These are phyloP conservation scores for Byssothecium circinans DNA, from an alignment of 2,329 filamentous ascomycete genomes.

Conservation along the genomic window DNA sequence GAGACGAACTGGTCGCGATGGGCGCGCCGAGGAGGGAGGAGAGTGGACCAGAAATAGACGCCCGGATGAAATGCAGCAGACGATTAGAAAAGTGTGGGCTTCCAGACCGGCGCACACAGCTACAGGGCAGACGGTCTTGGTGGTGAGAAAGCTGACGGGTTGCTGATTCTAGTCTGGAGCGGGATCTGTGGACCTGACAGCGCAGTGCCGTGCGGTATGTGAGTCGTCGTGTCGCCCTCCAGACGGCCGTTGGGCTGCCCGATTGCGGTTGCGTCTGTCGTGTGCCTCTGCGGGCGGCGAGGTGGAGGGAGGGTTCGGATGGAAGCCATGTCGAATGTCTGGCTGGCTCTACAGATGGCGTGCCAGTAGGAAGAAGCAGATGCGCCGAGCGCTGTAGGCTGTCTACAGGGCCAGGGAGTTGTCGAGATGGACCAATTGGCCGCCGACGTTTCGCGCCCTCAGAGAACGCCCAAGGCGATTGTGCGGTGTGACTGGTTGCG, in stretches of 20 bases:
- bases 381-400: conserved; percentile 12
- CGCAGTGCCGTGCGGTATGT: background rate
- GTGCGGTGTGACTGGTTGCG: conserved; percentile 30
- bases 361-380: conserved; percentile 17
- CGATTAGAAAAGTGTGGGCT: conserved; percentile 32
- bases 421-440: conserved; percentile 25
- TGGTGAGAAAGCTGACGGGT: conserved; percentile 27
- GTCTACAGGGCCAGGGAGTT: conserved; percentile 6
- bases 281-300: too few relatives aligned
- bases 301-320: background rate
- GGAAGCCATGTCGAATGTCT: conserved; percentile 2
- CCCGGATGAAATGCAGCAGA: conserved; percentile 42
- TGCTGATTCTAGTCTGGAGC: conserved; percentile 14
- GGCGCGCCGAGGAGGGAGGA: conserved; percentile 30
- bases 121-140: conserved; percentile 24
- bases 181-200: background rate
- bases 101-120: conserved; percentile 29
- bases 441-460: conserved; percentile 35
- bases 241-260: background rate
- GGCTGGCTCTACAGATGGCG: background rate
- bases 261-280: background rate
- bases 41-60: conserved; percentile 46
- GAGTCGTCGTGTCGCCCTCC: background rate
- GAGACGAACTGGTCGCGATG: conserved; percentile 34
- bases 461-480: conserved; percentile 27